Conservation (phyloP, 169 alveolate genomes). For the Theileria orientalis region DNA sequence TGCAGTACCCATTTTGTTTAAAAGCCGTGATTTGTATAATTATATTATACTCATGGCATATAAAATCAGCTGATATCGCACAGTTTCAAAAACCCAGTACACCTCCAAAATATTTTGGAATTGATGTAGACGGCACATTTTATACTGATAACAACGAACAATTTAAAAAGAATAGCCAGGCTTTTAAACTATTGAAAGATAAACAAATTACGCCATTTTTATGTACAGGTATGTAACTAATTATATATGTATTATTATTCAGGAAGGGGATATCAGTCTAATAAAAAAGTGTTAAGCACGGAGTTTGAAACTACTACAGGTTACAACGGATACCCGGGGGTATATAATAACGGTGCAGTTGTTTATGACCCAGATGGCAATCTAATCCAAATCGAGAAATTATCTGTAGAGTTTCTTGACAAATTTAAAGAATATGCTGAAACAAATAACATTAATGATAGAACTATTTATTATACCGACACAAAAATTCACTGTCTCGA, state of each 20-base stretch:
- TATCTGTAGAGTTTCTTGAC: not conserved
- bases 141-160: not conserved
- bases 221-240: conserved; percentile 18
- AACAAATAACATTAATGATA: not conserved
- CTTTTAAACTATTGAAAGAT: not conserved
- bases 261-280: not conserved
- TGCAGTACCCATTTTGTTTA: not conserved
- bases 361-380: conserved; percentile 29
- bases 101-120: conserved; percentile 15
- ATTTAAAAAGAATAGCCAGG: conserved; percentile 3
- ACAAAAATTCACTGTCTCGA: no score
- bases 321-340: no score
- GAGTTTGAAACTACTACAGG: not conserved
- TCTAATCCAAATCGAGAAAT: not conserved
- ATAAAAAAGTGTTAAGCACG: not conserved
- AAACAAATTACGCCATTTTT: conserved; percentile 1
- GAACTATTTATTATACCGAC: not conserved
- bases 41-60: no score
- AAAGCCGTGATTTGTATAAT: not conserved
- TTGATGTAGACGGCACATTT: conserved; percentile 23
- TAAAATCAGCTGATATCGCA: conserved; percentile 1
- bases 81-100: conserved; percentile 13
- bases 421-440: not conserved
- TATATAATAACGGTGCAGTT: conserved; percentile 7
- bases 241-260: not conserved